Evolutionary conservation across 2,329 filamentous ascomycete species (phyloP), one percentile per base, ranked within the genome.

Genomic region (Xylaria sp.): DNA sequence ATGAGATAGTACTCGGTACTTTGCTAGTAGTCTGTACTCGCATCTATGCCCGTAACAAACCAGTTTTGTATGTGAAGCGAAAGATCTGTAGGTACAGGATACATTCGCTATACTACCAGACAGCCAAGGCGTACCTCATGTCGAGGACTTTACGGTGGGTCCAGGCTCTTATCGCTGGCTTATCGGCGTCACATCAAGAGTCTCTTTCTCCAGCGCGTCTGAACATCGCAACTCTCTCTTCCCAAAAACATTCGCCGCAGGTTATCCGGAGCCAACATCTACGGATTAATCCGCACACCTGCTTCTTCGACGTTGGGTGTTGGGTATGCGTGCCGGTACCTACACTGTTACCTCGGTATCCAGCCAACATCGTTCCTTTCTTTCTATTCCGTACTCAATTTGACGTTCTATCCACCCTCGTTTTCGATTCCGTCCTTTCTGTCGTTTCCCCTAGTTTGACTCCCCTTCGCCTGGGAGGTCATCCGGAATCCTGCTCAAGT

Each of bases 221-320:
- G 37, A 50, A n/a, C 47, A 39, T 56, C 34, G 37, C 18, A 11
- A 18, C 47, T n/a, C n/a, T 18, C 8, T 30, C 19, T 39, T 35
- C 6, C 13, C 19, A 57, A 58, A 55, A 59, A 54, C 57, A 59
- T 51, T 44, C 52, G 16, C 16, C 16, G 16, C 16, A 16, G 16
- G 16, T 16, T 16, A 16, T 16, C 16, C 16, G 16, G 16, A 16
- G 16, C 16, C 16, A 16, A 23, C 37, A 51, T 47, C 23, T 9
- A 10, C 11, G 18, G 19, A 11, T 6, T n/a, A n/a, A 11, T n/a
- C 5, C 13, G 13, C 13, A n/a, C 5, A 46, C 42, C 42, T 46
- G 42, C 11, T 30, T 30, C 1, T 30, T 30, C 4, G 1, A 30
- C 23, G 5, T 30, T 5, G 23, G 23, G 23, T 30, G 23, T 30